Evolutionary conservation across 2,329 filamentous ascomycete species (phyloP), one percentile per base, ranked within the genome.

Genomic region (Sclerotinia sclerotiorum): DNA sequence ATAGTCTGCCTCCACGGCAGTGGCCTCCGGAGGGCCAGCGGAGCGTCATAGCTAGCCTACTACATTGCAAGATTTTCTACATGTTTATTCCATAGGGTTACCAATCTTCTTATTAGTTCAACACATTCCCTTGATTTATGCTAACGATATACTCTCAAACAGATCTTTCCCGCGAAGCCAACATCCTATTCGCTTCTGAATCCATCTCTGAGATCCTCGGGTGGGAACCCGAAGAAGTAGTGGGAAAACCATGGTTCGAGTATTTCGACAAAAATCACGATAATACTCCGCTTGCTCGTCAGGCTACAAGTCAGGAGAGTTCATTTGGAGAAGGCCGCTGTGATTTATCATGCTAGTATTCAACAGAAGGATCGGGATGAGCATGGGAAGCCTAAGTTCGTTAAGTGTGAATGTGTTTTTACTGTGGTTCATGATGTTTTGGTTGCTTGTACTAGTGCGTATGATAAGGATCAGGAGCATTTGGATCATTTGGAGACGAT

Each of bases 401-500:
- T 94, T 51, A 88, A 87, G 71, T 95, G 92, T 79, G 93, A 97
- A 80, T 95, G 92, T 79, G 93, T 92, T 78, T 97, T 96, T 78
- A 95, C 92, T 6, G 84, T 96, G 54, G 93, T 96, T 55, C 91
- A 96, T 78, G 90, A 96, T 83, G 91, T 95, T 29, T 83, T 97
- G 79, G 91, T 96, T 61, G 92, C 91, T 52, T 93, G 91, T 76
- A 94, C 89, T 17, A 93, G 90, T 76, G 85, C 95, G 71, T 96
- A 95, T 77, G 84, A 84, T 66, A n/a, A 7, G 8, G 13, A n/a
- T 5, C 24, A 19, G 6, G 17, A 49, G n/a, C 21, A 32, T 42
- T 39, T 35, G 17, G 21, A 48, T 21, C 35, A 65, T 24, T 27
- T 62, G 60, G 60, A 62, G 51, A 39, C 32, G 3, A 39, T 62